Conservation (phyloP, 768 basidiomycete genomes). For the Serendipita sp. region DNA sequence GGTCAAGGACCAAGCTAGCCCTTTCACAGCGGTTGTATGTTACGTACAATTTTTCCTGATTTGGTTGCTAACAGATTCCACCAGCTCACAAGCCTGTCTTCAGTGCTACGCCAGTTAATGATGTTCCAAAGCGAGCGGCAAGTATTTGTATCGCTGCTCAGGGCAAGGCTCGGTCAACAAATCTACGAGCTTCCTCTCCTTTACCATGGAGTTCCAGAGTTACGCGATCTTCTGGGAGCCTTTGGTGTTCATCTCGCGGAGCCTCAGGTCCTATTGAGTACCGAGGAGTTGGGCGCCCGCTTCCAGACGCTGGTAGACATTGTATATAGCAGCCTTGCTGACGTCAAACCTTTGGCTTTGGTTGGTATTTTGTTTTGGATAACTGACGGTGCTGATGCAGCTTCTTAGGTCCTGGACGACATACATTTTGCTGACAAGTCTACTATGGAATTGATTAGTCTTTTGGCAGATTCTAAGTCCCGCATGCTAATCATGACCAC, state of each 20-base stretch:
- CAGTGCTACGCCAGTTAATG: conserved; percentile 58
- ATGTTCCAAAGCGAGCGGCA: conserved; percentile 55
- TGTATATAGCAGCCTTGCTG: conserved; percentile 51
- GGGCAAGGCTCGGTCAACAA: conserved; percentile 49
- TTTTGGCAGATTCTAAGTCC: conserved; percentile 46
- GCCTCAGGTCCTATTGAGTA: conserved; percentile 39
- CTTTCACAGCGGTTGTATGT: conserved; percentile 48
- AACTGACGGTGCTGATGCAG: neutral
- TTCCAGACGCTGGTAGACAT: conserved; percentile 57
- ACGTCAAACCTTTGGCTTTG: conserved; percentile 51
- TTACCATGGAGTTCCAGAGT: conserved; percentile 54
- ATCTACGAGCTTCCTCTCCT: conserved; percentile 51
- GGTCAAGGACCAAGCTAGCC: conserved; percentile 44
- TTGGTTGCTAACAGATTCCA: conserved; percentile 6
- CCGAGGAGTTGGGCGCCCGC: conserved; percentile 45
- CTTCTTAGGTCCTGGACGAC: conserved; percentile 40
- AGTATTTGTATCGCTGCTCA: conserved; percentile 43
- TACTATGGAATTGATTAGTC: conserved; percentile 50
- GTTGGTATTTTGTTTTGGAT: neutral
- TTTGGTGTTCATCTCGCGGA: conserved; percentile 37
- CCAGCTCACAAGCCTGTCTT: conserved; percentile 50
- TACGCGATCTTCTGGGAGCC: conserved; percentile 41
- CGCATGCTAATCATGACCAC: conserved; percentile 55
- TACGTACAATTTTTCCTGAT: neutral
- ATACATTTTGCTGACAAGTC: conserved; percentile 60